Evolutionary conservation across 1,139 yeast species (phyloP).

Genomic region (Debaryomyces subglobosus): DNA sequence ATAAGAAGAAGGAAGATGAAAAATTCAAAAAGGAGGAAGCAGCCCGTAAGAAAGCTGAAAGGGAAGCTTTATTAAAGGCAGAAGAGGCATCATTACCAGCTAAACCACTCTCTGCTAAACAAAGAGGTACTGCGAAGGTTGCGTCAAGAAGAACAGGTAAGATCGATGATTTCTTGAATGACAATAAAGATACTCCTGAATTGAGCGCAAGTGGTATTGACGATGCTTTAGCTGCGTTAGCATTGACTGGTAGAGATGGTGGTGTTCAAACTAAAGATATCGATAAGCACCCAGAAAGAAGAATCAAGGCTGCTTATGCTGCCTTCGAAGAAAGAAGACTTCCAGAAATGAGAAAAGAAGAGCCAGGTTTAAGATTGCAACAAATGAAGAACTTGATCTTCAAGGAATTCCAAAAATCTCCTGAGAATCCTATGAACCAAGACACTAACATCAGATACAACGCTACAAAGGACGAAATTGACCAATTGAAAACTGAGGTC

Average conservation of each 20-base stretch:
- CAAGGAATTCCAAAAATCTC: constrained; percentile 81
- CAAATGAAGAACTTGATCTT: constrained; percentile 73
- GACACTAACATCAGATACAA: constrained; percentile 64
- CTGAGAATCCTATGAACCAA: constrained; percentile 86
- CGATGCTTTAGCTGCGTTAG: constrained; percentile 75
- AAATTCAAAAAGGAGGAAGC: constrained; percentile 65
- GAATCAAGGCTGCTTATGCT: constrained; percentile 79
- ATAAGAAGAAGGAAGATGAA: constrained; percentile 69
- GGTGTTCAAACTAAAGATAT: constrained; percentile 64
- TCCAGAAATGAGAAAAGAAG: constrained; percentile 74
- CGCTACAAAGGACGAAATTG: constrained; percentile 61
- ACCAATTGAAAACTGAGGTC: constrained; percentile 51
- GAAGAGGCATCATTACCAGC: constrained; percentile 68
- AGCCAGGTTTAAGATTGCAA: constrained; percentile 79
- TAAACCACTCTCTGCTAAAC: constrained; percentile 55
- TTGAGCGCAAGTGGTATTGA: constrained; percentile 78
- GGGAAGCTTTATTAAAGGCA: constrained; percentile 59
- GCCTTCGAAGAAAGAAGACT: constrained; percentile 74
- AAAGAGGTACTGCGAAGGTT: constrained; percentile 73
- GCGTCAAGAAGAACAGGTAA: constrained; percentile 66
- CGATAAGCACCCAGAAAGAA: constrained; percentile 87
- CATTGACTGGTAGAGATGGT: constrained; percentile 58
- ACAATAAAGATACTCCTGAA: constrained; percentile 51
- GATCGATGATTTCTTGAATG: constrained; percentile 63
- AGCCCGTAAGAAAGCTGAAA: constrained; percentile 64